Base-by-base conservation (phyloP, 2,329 filamentous ascomycete species). In the Chrysosporium keratinophilum region DNA sequence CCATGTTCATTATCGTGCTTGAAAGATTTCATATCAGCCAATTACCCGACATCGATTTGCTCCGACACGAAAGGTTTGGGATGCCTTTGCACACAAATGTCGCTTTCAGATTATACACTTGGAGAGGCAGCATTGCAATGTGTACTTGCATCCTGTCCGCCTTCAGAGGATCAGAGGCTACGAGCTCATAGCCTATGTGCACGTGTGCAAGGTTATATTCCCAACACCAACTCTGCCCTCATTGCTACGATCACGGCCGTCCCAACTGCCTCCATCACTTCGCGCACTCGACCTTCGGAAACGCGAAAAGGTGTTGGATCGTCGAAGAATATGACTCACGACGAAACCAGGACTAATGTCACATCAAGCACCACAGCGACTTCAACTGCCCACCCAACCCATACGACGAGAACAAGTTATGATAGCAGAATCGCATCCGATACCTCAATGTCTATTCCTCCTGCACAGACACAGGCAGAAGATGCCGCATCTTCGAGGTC, bases 121-220 rank as follows among this genome's bases (percentile, higher is more conserved):
- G 84, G 83, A n/a, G 85, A 88, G 68, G 84, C 77, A 10, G 83
- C 81, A 3, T 68, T 87, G 57, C 78, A 83, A 62, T 89, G 85
- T 65, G 76, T 86, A 34, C 71, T 78, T 7, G 78, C 78, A 1
- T 69, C 68, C 12, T 89, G 85, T 65, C 65, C 70, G 3, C 69
- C 72, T 2, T 62, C 68, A 10, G 75, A 78, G 49, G 65, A 65
- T 9, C 60, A 64, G 34, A 68, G 75, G 67, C 63, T 73, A 60
- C 67, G 71, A 31, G 72, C 76, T 2, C 69, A 77, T 52, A 70
- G 68, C 19, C 81, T 88, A 70, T 88, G 85, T 62, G 64, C 67
- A 39, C 73, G 70, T 3, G 66, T 79, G 55, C 61, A 67, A 2
- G 68, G 68, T 48, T 79, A 81, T 5, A 68, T 78, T 31, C 67